Evolutionary conservation across 306 rosid genomes (phyloP).

Genomic region (Citrullus amarus): DNA sequence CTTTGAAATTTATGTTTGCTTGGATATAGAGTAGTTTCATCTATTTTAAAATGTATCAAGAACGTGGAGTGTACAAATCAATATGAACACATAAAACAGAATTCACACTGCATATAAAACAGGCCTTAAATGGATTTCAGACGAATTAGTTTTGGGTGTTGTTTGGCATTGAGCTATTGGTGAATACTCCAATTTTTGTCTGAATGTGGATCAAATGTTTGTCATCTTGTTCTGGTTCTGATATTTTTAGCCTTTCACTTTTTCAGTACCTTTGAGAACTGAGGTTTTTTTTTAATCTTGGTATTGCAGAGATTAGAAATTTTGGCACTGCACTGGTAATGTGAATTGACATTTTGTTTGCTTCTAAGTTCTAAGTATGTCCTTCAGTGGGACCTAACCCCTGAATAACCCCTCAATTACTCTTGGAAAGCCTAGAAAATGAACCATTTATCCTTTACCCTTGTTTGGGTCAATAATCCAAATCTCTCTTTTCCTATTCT

Average conservation of each 20-base stretch:
- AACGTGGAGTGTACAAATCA: conserved; percentile 19
- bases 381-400: not conserved
- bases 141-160: conserved; percentile 24
- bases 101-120: not conserved
- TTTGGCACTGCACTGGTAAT: not conserved
- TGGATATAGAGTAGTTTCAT: conserved; percentile 4
- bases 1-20: not conserved
- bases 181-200: conserved; percentile 15
- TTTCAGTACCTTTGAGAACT: conserved; percentile 34
- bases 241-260: conserved; percentile 1
- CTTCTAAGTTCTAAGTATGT: not conserved
- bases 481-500: not conserved
- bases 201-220: conserved; percentile 30
- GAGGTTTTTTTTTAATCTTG: conserved; percentile 14
- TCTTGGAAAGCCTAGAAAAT: not conserved
- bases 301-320: conserved; percentile 8
- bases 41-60: conserved; percentile 42
- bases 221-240: conserved; percentile 21
- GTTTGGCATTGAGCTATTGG: conserved; percentile 5
- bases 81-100: not conserved
- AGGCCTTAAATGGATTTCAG: too few species aligned
- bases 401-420: not conserved
- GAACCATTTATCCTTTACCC: not conserved
- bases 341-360: not conserved
- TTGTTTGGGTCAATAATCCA: not conserved